A percentile compares a stretch with the other conserved stretches of the same genome.
These are phyloP conservation scores for Dendrobium nobile DNA, from an alignment of 106 monocot species.

Conservation along the genomic window DNA sequence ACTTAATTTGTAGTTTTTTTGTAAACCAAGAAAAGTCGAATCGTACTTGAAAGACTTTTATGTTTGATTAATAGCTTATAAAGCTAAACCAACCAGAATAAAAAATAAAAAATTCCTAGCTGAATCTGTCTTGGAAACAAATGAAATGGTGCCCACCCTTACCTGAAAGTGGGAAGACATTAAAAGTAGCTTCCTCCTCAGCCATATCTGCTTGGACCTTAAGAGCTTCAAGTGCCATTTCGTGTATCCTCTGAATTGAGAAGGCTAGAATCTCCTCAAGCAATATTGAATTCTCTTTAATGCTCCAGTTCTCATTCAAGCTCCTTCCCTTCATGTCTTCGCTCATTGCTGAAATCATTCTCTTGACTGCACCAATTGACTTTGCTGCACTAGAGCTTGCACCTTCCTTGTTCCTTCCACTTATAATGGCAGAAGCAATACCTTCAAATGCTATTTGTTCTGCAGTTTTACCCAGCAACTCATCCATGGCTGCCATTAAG, in stretches of 20 bases:
- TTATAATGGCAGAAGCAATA: constrained; percentile 55
- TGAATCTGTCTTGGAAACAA: too few relatives aligned
- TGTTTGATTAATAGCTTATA: too few relatives aligned
- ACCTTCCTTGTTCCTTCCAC: constrained; percentile 51
- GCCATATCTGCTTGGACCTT: constrained; percentile 76
- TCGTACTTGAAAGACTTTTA: too few relatives aligned
- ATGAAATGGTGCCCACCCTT: too few relatives aligned
- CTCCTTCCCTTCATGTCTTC: constrained; percentile 47
- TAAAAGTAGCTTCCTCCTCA: constrained; percentile 71
- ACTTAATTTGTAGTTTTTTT: too few relatives aligned
- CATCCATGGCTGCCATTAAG: constrained; percentile 48
- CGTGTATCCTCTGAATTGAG: constrained; percentile 67
- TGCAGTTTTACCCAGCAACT: constrained; percentile 54
- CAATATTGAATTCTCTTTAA: constrained; percentile 23
- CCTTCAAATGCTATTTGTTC: constrained; percentile 76
- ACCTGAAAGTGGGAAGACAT: constrained; percentile 4
- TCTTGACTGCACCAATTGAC: constrained; percentile 32
- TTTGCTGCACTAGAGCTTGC: constrained; percentile 54
- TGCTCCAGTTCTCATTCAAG: constrained; percentile 46
- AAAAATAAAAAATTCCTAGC: too few relatives aligned
- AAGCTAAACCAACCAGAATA: too few relatives aligned
- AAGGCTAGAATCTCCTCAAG: constrained; percentile 57
- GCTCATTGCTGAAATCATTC: constrained; percentile 32
- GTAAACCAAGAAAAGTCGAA: too few relatives aligned
- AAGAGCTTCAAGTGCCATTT: constrained; percentile 71